Base-by-base conservation (phyloP, 169 alveolate genomes). In the Plasmodium gonderi region DNA sequence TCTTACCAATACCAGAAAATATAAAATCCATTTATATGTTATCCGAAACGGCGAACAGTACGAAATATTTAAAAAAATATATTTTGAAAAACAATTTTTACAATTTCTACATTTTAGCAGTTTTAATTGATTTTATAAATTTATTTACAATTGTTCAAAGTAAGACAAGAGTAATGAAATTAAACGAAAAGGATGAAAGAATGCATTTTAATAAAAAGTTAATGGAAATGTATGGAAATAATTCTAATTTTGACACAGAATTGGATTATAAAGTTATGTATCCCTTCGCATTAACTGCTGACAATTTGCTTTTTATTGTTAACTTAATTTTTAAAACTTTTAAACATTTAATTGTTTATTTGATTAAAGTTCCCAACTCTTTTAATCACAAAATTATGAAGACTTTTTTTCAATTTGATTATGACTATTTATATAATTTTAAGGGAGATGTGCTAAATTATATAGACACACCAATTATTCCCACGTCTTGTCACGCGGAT, bases 231-330 rank as follows among this genome's bases (percentile, higher is more conserved):
- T 90, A 90, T 67, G 90, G 85, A 5, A 90, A 36, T 47, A 65
- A 90, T 90, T 51, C 65, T n/a, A 45, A 90, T 79, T 90, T 90
- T 74, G 94, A 90, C 51, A 54, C 79, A 11, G 78, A 69, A 14
- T 51, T 90, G 29, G 94, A 90, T 44, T 90, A 90, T 51, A 90
- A 90, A 72, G 94, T 90, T 49, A 90, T 90, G 94, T 90, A 90
- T 65, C 94, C 94, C 17, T 90, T 90, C 54, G 90, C 94, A 31
- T 42, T 90, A 69, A 90, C 94, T 0, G 81, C 94, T 64, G 90
- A 90, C 31, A 90, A 90, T 47, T 26, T 90, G 51, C 47, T 90
- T 11, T 90, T 78, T 51, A 90, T 78, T 64, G n/a, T 90, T 23
- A 90, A 90, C 60, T 45, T 79, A 44, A 64, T 90, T 78, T 78